A percentile compares a stretch with the other conserved stretches of the same genome.
These are phyloP conservation scores for Anthracocystis panici-leucophaei DNA, from an alignment of 1,284 basidiomycete species.

Conservation along the genomic window DNA sequence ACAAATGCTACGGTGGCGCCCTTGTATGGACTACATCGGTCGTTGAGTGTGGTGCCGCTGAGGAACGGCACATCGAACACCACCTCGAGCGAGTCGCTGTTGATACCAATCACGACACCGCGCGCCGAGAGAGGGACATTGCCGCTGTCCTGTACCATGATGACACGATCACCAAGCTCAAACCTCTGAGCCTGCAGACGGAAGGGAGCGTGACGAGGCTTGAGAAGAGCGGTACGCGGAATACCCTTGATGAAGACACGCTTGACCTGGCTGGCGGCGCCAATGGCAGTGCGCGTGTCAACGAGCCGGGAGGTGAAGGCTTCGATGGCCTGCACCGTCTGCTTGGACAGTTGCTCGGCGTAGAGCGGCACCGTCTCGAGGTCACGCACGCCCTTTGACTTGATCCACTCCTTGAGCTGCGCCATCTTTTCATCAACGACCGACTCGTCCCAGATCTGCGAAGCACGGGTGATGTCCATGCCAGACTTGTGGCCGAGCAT, in stretches of 20 bases:
- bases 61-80: constrained; percentile 96
- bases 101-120: constrained; percentile 90
- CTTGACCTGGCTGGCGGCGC: constrained; percentile 81
- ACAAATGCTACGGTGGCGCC: constrained; percentile 57
- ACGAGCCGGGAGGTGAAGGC: constrained; percentile 79
- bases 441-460: constrained; percentile 79
- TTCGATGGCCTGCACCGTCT: constrained; percentile 72
- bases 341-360: constrained; percentile 88
- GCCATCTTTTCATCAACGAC: constrained; percentile 78
- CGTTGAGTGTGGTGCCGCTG: constrained; percentile 87
- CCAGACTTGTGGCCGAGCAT: constrained; percentile 48
- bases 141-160: constrained; percentile 93
- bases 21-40: constrained; percentile 68
- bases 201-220: constrained; percentile 89
- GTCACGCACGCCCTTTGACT: constrained; percentile 84
- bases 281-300: constrained; percentile 58
- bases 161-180: constrained; percentile 90
- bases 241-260: constrained; percentile 90
- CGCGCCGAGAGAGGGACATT: constrained; percentile 90
- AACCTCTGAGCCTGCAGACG: constrained; percentile 92
- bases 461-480: constrained; percentile 78
- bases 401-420: constrained; percentile 87
- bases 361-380: constrained; percentile 93
- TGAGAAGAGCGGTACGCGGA: constrained; percentile 92
- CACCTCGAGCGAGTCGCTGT: constrained; percentile 87